Evolutionary conservation across 2,329 filamentous ascomycete genomes (phyloP), one percentile per base, ranked within the genome.

Genomic region (Tolypocladium paradoxum): DNA sequence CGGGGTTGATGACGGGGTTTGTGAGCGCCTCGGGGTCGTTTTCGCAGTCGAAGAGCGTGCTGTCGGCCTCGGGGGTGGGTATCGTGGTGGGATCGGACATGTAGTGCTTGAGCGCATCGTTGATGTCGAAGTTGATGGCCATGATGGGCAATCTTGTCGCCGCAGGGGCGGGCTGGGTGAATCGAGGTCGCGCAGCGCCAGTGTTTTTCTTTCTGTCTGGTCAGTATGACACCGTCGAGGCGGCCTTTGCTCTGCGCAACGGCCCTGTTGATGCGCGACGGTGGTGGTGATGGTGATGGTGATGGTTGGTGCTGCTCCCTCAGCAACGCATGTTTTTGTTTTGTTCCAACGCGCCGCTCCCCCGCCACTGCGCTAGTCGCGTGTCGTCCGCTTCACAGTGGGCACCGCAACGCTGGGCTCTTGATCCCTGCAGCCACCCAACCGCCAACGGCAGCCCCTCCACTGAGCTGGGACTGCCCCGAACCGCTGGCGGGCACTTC

Each of bases 51-150:
- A 90, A 78, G 22, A 99, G 82, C 55, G 87, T 82, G 46, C 84
- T 72, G 61, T 93, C 87, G 53, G 91, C 93, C 68, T 97, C 92
- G 45, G 88, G 85, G 2, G 91, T 96, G 8, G 87, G 77, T 53
- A 97, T 87, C 38, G 83, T 81, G 47, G 84, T 77, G 9, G 93
- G 92, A 68, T 97, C 92, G 72, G 90, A 95, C 81, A 96, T 88
- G 73, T 96, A 99, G 68, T 89, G 82, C 77, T 96, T 96, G 70
- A 97, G 86, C 60, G 90, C 90, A 75, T 96, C 87, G 70, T 96
- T 96, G 71, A 99, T 89, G 70, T 97, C 89, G 74, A 99, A 99
- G 65, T 85, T 81, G 68, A 90, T 81, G 75, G 77, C 86, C 84
- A 86, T 86, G 68, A 58, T 70, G 63, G 69, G 61, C 65, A 64